These are phyloP conservation scores for Didymella sp. DNA, from an alignment of 2,329 filamentous ascomycete species.

Conservation along the genomic window DNA sequence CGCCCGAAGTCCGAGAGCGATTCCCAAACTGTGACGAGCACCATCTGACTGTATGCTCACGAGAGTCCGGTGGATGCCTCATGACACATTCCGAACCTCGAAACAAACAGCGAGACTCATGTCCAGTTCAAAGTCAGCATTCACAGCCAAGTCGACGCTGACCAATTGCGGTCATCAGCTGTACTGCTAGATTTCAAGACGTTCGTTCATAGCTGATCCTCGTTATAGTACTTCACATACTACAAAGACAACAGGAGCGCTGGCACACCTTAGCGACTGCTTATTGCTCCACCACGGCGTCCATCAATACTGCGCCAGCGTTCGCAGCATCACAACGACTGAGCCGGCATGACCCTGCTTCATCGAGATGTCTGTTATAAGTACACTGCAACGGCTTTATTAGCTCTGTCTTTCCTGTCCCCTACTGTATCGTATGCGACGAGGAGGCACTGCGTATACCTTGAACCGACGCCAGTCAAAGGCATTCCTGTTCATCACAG, in stretches of 20 bases:
- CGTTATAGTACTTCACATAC: constrained; percentile 2
- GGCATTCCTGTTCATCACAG: constrained; percentile 9
- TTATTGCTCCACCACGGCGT: constrained; percentile 3
- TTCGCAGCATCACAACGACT: background rate
- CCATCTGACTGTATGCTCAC: constrained; percentile 5
- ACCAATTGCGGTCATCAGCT: background rate
- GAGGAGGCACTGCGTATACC: background rate
- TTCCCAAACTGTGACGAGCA: background rate
- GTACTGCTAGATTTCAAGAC: background rate
- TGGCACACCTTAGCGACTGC: constrained; percentile 1
- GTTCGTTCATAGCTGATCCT: background rate
- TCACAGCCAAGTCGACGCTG: background rate
- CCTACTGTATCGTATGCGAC: background rate
- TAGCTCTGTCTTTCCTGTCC: background rate
- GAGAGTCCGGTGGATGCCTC: background rate
- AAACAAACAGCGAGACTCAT: constrained; percentile 2
- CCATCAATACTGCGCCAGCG: background rate
- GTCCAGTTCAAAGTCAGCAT: background rate
- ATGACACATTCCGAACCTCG: background rate
- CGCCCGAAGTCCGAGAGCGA: background rate
- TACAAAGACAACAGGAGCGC: background rate
- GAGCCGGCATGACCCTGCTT: constrained; percentile 16
- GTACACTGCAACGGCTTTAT: background rate
- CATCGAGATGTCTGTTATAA: background rate
- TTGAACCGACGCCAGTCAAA: background rate